Evolutionary conservation across 345 rosid species (phyloP).

Genomic region (Carallia brachiata): DNA sequence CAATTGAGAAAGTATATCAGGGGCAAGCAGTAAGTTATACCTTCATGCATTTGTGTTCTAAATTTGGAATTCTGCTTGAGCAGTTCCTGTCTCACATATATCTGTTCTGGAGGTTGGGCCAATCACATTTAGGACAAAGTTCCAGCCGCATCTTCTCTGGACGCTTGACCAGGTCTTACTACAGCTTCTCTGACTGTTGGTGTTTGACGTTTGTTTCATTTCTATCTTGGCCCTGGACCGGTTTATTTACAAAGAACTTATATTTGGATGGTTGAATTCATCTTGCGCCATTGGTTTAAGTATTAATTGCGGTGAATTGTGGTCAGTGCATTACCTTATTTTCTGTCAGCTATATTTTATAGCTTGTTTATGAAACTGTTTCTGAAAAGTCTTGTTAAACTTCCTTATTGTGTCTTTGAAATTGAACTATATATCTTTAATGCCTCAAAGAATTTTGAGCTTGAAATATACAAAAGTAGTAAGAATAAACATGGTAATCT

Average conservation of each 20-base stretch:
- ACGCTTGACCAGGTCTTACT: slow-evolving; percentile 80
- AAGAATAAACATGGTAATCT: no score
- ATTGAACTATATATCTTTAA: background rate
- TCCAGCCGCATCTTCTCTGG: slow-evolving; percentile 89
- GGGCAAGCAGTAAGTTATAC: slow-evolving; percentile 66
- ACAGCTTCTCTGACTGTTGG: background rate
- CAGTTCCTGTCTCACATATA: slow-evolving; percentile 3
- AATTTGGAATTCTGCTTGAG: background rate
- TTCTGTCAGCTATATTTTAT: no score
- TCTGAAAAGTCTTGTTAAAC: background rate
- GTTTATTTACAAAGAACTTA: background rate
- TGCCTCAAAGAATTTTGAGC: background rate
- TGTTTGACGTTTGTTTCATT: background rate
- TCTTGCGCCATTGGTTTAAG: background rate
- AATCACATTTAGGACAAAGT: slow-evolving; percentile 72
- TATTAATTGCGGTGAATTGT: no score
- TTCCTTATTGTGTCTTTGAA: background rate
- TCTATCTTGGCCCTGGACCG: background rate
- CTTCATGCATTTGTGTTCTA: background rate
- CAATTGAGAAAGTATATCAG: slow-evolving; percentile 86
- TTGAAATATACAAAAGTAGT: background rate
- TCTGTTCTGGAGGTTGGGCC: slow-evolving; percentile 64
- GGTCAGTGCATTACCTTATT: no score
- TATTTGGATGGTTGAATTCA: background rate
- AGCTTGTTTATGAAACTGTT: background rate